Percentiles rank a stretch among this genome's conserved stretches.
phyloP scores from a whole-genome alignment of 2,329 filamentous ascomycete genomes.

The Scedosporium minutisporum region DNA sequence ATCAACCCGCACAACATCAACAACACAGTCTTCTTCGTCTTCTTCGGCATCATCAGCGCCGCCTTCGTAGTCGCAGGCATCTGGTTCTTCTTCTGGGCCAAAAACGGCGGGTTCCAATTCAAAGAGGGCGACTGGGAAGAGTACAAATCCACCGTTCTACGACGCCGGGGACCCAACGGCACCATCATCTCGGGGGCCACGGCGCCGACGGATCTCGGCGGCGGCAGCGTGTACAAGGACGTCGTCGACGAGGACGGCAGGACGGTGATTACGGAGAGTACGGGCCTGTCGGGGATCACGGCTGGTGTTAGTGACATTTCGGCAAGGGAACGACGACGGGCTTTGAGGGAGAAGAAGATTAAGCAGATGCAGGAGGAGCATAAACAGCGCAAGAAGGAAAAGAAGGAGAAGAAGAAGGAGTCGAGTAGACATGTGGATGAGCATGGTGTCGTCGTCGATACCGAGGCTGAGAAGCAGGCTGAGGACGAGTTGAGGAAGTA shows the following conservation, averaged over 20 bases:
- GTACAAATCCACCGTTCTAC: slow-evolving; percentile 89
- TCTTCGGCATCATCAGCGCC: slow-evolving; percentile 77
- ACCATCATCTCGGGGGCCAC: slow-evolving; percentile 77
- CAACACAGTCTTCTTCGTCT: slow-evolving; percentile 65
- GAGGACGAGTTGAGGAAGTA: slow-evolving; percentile 69
- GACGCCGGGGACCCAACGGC: slow-evolving; percentile 82
- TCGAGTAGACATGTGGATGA: slow-evolving; percentile 39
- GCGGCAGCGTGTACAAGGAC: slow-evolving; percentile 74
- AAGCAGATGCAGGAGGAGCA: slow-evolving; percentile 27
- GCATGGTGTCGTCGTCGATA: slow-evolving; percentile 51
- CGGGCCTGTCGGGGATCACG: slow-evolving; percentile 44
- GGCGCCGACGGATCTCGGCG: slow-evolving; percentile 73
- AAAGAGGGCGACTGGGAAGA: slow-evolving; percentile 88
- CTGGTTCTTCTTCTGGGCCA: slow-evolving; percentile 99
- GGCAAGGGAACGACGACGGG: slow-evolving; percentile 46
- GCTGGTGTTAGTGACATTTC: slow-evolving; percentile 46
- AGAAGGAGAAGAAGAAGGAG: slow-evolving; percentile 21
- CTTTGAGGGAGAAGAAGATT: slow-evolving; percentile 37
- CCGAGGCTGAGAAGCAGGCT: slow-evolving; percentile 52
- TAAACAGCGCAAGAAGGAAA: slow-evolving; percentile 30
- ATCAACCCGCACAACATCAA: slow-evolving; percentile 48
- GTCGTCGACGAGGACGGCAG: slow-evolving; percentile 42
- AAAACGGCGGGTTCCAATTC: slow-evolving; percentile 89
- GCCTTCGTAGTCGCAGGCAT: slow-evolving; percentile 65
- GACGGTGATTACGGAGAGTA: slow-evolving; percentile 35